phyloP scores from a whole-genome alignment of 1,284 basidiomycete species.

The Trametes pubescens region DNA sequence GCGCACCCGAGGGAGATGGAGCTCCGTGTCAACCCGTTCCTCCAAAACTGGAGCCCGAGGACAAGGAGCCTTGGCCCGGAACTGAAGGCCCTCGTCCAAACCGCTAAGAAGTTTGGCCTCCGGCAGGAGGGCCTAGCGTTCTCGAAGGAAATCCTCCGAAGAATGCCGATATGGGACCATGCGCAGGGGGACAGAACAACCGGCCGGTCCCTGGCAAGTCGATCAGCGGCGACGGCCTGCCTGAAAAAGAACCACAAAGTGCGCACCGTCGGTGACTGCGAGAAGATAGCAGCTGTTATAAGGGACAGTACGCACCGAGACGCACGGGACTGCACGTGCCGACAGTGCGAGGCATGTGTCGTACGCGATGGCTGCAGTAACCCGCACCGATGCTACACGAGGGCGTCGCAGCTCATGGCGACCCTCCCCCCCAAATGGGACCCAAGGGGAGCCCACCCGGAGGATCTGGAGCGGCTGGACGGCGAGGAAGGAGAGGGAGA shows the following conservation, averaged over 20 bases:
- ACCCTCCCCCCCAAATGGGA: slow-evolving; percentile 18
- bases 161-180: background rate
- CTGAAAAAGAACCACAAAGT: background rate
- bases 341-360: too few relatives aligned
- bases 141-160: background rate
- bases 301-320: background rate
- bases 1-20: background rate
- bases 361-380: background rate
- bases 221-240: background rate
- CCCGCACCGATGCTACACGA: background rate
- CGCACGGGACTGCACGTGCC: too few relatives aligned
- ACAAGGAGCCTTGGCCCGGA: background rate
- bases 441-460: slow-evolving; percentile 6
- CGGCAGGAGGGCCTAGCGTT: background rate
- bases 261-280: background rate
- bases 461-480: background rate
- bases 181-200: background rate
- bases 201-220: background rate
- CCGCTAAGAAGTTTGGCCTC: background rate
- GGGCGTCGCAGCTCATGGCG: background rate
- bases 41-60: background rate
- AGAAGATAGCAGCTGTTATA: background rate
- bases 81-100: background rate
- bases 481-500: background rate
- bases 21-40: background rate